phyloP scores from a whole-genome alignment of 345 rosid species.

The Moricandia moricandioides region DNA sequence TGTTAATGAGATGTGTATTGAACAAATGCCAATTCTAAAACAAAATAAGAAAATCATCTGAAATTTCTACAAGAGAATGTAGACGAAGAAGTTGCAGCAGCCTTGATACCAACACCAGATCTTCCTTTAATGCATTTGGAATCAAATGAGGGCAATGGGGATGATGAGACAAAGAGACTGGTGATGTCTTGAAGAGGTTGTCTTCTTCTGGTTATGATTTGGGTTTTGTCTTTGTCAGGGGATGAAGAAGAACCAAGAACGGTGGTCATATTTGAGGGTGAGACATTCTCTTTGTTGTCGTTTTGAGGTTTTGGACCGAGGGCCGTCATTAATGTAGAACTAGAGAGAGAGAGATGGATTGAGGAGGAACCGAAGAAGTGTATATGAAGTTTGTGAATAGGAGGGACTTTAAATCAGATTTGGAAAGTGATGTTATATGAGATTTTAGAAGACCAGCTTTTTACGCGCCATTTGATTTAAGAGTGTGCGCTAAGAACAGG shows the following conservation, averaged over 20 bases:
- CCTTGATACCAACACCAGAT: constrained; percentile 20
- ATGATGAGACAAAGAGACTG: constrained; percentile 28
- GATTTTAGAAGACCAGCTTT: background rate
- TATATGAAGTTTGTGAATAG: constrained; percentile 28
- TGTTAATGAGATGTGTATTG: constrained; percentile 12
- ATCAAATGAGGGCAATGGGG: constrained; percentile 13
- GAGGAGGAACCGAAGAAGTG: constrained; percentile 15
- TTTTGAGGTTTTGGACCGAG: background rate
- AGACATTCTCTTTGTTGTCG: constrained; percentile 33
- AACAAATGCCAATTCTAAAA: constrained; percentile 9
- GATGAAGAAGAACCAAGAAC: constrained; percentile 12
- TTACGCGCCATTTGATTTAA: background rate
- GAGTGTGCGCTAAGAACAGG: background rate
- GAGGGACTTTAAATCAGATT: constrained; percentile 1
- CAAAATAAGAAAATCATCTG: constrained; percentile 13
- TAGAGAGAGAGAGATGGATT: background rate
- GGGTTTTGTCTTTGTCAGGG: constrained; percentile 18
- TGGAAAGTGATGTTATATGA: constrained; percentile 23
- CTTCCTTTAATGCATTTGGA: constrained; percentile 33
- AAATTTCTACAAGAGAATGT: constrained; percentile 33
- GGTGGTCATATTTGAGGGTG: background rate
- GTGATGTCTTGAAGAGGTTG: constrained; percentile 37
- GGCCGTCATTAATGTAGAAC: constrained; percentile 26
- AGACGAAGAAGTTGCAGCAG: background rate
- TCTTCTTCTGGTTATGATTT: constrained; percentile 23